A percentile compares a stretch with the other conserved stretches of the same genome.
These are phyloP conservation scores for Diplocarpon rosae DNA, from an alignment of 2,329 filamentous ascomycete genomes.

Conservation along the genomic window DNA sequence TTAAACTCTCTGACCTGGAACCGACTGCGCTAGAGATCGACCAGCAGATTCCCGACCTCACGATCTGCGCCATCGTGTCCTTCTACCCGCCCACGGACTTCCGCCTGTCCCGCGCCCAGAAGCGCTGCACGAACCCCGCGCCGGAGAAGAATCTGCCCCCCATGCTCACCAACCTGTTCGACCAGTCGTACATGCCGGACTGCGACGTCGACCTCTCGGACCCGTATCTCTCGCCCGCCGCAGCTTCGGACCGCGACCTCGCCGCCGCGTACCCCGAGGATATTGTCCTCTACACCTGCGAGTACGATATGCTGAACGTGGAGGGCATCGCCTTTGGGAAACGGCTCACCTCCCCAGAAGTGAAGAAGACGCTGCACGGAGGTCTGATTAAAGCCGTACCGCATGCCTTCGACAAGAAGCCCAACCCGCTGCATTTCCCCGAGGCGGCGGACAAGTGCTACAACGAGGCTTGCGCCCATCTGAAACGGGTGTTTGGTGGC, in stretches of 20 bases:
- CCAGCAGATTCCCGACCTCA: constrained; percentile 31
- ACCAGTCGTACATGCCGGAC: constrained; percentile 46
- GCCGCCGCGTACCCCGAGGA: constrained; percentile 36
- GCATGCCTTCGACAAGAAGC: constrained; percentile 58
- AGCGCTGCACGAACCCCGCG: constrained; percentile 40
- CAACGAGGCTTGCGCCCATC: constrained; percentile 24
- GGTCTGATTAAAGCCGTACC: constrained; percentile 46
- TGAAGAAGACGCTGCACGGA: constrained; percentile 47
- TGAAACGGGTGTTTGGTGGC: constrained; percentile 22
- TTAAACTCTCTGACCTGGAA: constrained; percentile 25
- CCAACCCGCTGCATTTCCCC: constrained; percentile 41
- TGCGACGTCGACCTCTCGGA: constrained; percentile 34
- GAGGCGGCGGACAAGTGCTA: constrained; percentile 24
- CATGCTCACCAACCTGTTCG: constrained; percentile 50
- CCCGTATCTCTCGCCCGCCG: constrained; percentile 46
- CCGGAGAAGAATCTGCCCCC: constrained; percentile 49
- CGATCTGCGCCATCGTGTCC: constrained; percentile 41
- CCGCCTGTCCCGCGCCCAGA: constrained; percentile 43
- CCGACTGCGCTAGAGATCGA: constrained; percentile 24
- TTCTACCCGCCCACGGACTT: constrained; percentile 56
- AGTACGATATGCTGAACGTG: constrained; percentile 52
- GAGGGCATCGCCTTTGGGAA: constrained; percentile 52
- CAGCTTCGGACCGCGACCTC: constrained; percentile 43
- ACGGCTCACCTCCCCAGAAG: constrained; percentile 36
- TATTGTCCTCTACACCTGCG: constrained; percentile 49